These are phyloP conservation scores for Colletotrichum sansevieriae DNA, from an alignment of 2,329 filamentous ascomycete species.

Conservation along the genomic window DNA sequence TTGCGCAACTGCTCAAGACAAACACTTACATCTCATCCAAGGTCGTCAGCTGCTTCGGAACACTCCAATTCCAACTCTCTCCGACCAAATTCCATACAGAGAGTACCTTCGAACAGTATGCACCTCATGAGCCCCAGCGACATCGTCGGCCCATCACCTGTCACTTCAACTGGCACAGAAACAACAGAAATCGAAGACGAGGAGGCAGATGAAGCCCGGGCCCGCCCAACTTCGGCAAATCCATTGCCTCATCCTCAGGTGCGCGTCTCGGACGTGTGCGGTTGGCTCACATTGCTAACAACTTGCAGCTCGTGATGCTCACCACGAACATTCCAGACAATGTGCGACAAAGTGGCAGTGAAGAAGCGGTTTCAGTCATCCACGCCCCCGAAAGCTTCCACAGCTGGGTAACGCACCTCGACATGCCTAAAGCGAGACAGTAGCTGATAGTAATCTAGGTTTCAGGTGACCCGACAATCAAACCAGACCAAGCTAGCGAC, in stretches of 20 bases:
- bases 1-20: neutral
- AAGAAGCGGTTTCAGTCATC: conserved; percentile 90
- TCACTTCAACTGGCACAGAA: conserved; percentile 87
- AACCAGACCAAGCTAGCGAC: conserved; percentile 51
- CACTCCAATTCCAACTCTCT: conserved; percentile 59
- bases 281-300: conserved; percentile 2
- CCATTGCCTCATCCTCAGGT: conserved; percentile 55
- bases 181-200: conserved; percentile 89
- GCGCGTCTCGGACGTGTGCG: conserved; percentile 34
- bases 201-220: conserved; percentile 70
- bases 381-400: conserved; percentile 88
- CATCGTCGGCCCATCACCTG: conserved; percentile 83
- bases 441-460: conserved; percentile 53
- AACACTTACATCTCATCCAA: conserved; percentile 50
- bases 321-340: conserved; percentile 69
- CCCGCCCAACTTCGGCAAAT: conserved; percentile 52
- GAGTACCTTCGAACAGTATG: conserved; percentile 65
- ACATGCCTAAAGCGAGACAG: neutral
- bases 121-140: conserved; percentile 73
- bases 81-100: conserved; percentile 64
- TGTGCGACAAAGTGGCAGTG: conserved; percentile 71
- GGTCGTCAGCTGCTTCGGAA: conserved; percentile 57
- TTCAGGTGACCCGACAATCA: conserved; percentile 55
- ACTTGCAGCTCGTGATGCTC: conserved; percentile 62
- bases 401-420: conserved; percentile 74